Evolutionary conservation across 495 filamentous ascomycete genomes (phyloP), one percentile per base, ranked within the genome.

Genomic region (Mycothermus thermophilus): DNA sequence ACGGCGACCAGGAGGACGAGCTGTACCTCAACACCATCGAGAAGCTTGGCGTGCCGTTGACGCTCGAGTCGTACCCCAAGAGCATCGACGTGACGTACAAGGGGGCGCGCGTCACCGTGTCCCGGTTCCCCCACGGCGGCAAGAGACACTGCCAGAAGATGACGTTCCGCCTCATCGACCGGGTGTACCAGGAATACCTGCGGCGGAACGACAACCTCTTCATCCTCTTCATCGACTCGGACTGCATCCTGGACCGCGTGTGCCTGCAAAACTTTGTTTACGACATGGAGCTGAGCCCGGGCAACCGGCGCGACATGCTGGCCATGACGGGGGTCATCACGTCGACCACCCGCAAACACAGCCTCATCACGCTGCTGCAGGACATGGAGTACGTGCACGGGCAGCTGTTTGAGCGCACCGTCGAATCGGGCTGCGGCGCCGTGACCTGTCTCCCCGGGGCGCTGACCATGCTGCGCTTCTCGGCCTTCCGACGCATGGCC

Each of bases 241-340:
- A 97, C 58, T 96, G 90, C 61, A 93, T 97, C 46, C 64, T 96
- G 25, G 88, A 97, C 60, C 73, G 74, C 35, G 72, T 87, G 17
- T 96, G 90, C 55, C 72, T 97, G 41, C 88, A 95, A 55, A 97
- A 97, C 46, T 95, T 97, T 54, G 83, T 97, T 62, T 96, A 92
- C 53, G 90, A 95, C 50, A 97, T 97, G 90, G 88, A 97, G 55
- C 66, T 97, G 17, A 94, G 90, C 58, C 88, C 90, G 3, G 86
- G 87, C 16, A 93, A 85, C 61, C 77, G 82, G 50, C 73, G 79
- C 42, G 86, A 86, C 54, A 94, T 95, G 88, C 62, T 96, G 41
- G 90, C 90, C 23, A 96, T 96, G 90, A 96, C 90, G 3, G 90
- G 90, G 8, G 82, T 97, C 42, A 96, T 97, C 46, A 97, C 90